Conservation (phyloP, 2,329 filamentous ascomycete genomes). For the Colletotrichum sidae region DNA sequence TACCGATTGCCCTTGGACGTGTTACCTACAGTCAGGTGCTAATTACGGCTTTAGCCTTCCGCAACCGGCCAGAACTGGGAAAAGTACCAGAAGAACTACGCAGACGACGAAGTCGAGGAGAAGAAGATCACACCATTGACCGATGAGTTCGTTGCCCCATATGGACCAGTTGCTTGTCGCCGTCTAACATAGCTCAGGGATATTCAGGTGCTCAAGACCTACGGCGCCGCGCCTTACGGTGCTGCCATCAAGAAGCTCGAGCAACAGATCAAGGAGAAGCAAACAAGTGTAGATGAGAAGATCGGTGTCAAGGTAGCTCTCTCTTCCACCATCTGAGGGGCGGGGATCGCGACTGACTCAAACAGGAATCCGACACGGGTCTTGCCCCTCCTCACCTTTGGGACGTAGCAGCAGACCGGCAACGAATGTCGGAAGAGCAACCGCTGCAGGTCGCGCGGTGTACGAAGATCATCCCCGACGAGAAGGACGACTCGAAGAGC, state of each 20-base stretch:
- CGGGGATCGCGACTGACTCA: constrained; percentile 8
- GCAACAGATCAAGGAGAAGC: constrained; percentile 99
- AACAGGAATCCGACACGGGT: constrained; percentile 95
- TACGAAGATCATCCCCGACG: constrained; percentile 98
- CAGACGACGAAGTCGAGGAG: constrained; percentile 96
- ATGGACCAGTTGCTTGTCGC: constrained; percentile 38
- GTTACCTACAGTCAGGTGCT: constrained; percentile 41
- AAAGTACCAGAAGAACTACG: constrained; percentile 98
- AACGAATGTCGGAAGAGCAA: constrained; percentile 99
- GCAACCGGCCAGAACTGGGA: constrained; percentile 96
- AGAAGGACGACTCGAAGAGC: constrained; percentile 96
- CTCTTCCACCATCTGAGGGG: neutral
- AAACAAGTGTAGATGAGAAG: constrained; percentile 98
- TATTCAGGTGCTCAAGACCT: constrained; percentile 99
- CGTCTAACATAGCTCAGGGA: constrained; percentile 70
- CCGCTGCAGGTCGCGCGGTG: constrained; percentile 96
- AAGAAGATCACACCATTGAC: constrained; percentile 99
- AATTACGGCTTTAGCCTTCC: constrained; percentile 77
- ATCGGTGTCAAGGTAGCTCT: constrained; percentile 81
- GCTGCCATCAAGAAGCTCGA: constrained; percentile 95
- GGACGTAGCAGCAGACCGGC: constrained; percentile 97
- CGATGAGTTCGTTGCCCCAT: constrained; percentile 80
- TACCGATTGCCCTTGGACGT: constrained; percentile 42
- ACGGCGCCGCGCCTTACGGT: constrained; percentile 95
- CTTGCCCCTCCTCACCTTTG: constrained; percentile 98